Evolutionary conservation across 306 rosid species (phyloP), one percentile per base, ranked within the genome.

Genomic region (Prunus armeniaca): DNA sequence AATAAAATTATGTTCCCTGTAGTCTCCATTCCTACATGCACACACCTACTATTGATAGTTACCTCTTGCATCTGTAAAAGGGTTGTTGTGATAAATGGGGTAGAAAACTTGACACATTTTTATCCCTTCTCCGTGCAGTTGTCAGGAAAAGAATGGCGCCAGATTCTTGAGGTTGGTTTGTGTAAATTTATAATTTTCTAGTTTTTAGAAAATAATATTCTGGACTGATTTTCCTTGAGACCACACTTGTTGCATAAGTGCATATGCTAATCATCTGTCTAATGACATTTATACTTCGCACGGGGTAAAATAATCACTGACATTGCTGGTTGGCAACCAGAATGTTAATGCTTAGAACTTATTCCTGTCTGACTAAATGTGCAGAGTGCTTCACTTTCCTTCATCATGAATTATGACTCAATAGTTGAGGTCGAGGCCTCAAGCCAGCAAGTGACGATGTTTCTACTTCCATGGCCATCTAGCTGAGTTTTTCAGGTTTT

Each of bases 111-210:
- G 64, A 51, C 67, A 28, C 49, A 30, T 41, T 27, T 73, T 43
- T 60, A 30, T 67, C 18, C 46, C 45, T 51, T 72, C 62, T 66
- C 11, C 72, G 46, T 86, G 87, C 98, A 91, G 98, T 84, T 91
- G 80, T 81, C 88, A 3, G 93, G 98, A 78, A 93, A 87, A 81
- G 98, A 91, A 75, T 93, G 98, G 96, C 89, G 96, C 69, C 95
- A 88, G 87, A 88, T 86, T 82, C 94, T 93, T 60, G 96, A 91
- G 98, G 98, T 93, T 81, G 79, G 96, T 85, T 65, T 73, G 14
- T 32, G 66, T 17, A 72, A 47, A 34, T 56, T 72, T 9, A 20
- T 57, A 49, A 8, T 58, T 4, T 25, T 25, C 14, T 67, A 14
- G 25, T 43, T 25, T 24, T 57, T 17, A 9, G 17, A 20, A 57